These are phyloP conservation scores for Metarhizium brunneum DNA, from an alignment of 2,329 filamentous ascomycete species.

Conservation along the genomic window DNA sequence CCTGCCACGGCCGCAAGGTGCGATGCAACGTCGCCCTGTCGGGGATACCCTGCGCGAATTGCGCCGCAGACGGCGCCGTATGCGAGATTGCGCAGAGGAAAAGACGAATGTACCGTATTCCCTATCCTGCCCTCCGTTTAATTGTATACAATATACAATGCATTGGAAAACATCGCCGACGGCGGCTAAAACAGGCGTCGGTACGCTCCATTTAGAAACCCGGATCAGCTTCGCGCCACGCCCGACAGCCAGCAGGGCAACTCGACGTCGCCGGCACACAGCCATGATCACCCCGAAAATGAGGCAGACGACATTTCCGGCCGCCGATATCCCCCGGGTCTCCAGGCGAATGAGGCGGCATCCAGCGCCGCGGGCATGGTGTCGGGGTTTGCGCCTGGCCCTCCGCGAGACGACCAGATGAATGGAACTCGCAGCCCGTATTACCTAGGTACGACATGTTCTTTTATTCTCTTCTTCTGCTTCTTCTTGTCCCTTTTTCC, in stretches of 20 bases:
- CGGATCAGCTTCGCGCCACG: not conserved
- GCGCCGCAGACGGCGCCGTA: slow-evolving; percentile 10
- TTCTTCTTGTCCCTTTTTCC: too few species aligned
- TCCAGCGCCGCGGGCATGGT: not conserved
- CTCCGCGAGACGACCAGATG: not conserved
- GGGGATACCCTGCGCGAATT: slow-evolving; percentile 15
- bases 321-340: not conserved
- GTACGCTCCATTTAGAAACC: not conserved
- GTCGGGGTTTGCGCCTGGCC: not conserved
- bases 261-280: not conserved
- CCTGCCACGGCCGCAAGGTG: slow-evolving; percentile 15
- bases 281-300: not conserved
- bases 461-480: too few species aligned
- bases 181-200: too few species aligned
- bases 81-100: slow-evolving; percentile 11
- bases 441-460: not conserved
- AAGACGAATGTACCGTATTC: not conserved
- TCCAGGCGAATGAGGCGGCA: not conserved
- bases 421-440: not conserved
- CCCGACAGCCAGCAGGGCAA: not conserved
- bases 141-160: too few species aligned
- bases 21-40: slow-evolving; percentile 13
- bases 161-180: too few species aligned
- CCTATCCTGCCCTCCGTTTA: too few species aligned
- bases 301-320: not conserved